Base-by-base conservation (phyloP, 31 red algal genomes). In the Asparagopsis taxiformis region DNA sequence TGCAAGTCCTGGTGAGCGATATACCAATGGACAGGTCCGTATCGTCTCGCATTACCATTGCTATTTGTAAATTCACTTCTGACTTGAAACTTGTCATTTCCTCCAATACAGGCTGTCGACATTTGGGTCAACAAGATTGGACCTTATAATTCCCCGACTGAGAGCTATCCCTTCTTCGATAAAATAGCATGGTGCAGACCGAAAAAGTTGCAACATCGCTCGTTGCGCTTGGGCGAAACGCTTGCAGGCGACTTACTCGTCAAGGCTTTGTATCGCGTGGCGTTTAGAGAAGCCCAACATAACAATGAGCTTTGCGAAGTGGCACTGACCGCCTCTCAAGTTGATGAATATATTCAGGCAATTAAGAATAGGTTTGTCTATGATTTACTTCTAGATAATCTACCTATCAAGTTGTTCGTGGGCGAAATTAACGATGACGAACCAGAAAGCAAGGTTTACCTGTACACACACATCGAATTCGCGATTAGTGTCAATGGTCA, bases 111-210 rank as follows among this genome's bases (percentile, higher is more conserved):
- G 61, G 5, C 15, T 29, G 58, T 84, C 26, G 79, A 72, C 11
- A 32, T 84, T 21, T 84, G 79, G 79, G 68, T 73, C 20, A 84
- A 84, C 79, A 84, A 84, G 41, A 58, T 84, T 21, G 79, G 66
- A 4, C 79, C 79, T 5, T 84, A 84, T 52, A 84, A 31, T 34
- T 84, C 79, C 17, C 79, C 79, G 7, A 84, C 79, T 4, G 79
- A 84, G 59, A 73, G 68, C 59, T 84, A 84, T 38, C 57, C 51
- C 36, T 80, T 77, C 54, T 94, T 75, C 51, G 82, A 94, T 28
- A 75, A 80, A 43, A n/a, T 94, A 11, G 56, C 90, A 34, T 94
- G 82, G 70, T 94, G 90, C 61, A 71, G 56, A 50, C 90, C 81
- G 19, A 55, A 72, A 52, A 68, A 50, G 36, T 34, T 94, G 11